Evolutionary conservation across 2,329 filamentous ascomycete genomes (phyloP), one percentile per base, ranked within the genome.

Genomic region (Nigrospora osmanthi): DNA sequence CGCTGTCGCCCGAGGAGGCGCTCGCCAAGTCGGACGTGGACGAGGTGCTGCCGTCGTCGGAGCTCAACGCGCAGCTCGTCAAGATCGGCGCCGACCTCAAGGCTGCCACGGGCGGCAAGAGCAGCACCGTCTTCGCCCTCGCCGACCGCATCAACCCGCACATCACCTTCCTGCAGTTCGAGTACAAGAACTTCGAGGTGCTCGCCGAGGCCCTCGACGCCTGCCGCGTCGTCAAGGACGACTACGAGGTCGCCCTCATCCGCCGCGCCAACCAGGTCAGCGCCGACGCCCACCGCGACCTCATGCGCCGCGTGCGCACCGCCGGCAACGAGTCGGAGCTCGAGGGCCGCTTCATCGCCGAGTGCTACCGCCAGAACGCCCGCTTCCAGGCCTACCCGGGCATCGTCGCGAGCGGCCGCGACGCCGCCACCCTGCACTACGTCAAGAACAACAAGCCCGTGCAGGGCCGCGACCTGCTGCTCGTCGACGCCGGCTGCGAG

Each of bases 341-440:
- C 31, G 85, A 95, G 61, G 90, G 82, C 1, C 67, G 83, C 1
- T 95, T 96, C 61, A 64, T 94, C 11, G 81, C 87, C 59, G 74
- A 76, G 30, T 94, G 87, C 61, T 78, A 93, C 48, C 76, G 82
- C 42, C 75, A 83, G 49, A 87, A 86, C 19, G 85, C 85, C 43
- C 84, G 82, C 59, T 81, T 93, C 55, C 89, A 94, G 71, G 84
- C 91, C 1, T 97, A 97, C 65, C 80, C 86, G 53, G 83, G 85
- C 48, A 96, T 97, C 57, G 81, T 93, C 15, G 91, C 89, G 0
- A 79, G 80, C 32, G 91, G 91, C 11, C 76, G 81, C 6, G 83
- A 87, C 14, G 90, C 86, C 0, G 87, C 89, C 6, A 93, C 88
- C 2, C 75, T 96, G 32, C 91, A 96, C 67, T 96, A 96, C 56